phyloP scores from a whole-genome alignment of 768 basidiomycete genomes.

The Suillus bovinus region DNA sequence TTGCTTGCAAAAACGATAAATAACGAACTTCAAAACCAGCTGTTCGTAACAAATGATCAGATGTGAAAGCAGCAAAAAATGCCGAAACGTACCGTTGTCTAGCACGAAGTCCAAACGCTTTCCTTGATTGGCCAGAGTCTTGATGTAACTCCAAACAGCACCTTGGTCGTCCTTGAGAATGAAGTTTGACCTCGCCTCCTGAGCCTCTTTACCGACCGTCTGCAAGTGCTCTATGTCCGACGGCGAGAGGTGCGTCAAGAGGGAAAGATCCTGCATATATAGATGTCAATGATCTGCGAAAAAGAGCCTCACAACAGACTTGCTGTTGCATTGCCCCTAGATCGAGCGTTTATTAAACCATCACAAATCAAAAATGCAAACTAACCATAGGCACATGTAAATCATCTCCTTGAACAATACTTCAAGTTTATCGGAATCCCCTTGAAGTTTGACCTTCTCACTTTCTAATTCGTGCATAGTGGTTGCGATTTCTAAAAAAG shows the following conservation, averaged over 20 bases:
- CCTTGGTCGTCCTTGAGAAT: conserved; percentile 86
- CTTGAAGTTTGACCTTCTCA: conserved; percentile 44
- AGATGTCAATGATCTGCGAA: conserved; percentile 2
- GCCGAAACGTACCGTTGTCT: conserved; percentile 69
- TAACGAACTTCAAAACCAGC: conserved; percentile 84
- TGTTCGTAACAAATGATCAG: conserved; percentile 28
- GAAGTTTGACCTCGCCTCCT: conserved; percentile 70
- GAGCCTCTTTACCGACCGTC: conserved; percentile 77
- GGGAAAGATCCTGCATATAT: conserved; percentile 76
- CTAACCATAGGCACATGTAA: conserved; percentile 85
- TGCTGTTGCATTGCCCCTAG: conserved; percentile 94
- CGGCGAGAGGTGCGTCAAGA: conserved; percentile 82
- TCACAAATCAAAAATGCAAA: conserved; percentile 3
- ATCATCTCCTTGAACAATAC: conserved; percentile 82
- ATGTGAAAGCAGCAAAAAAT: background rate
- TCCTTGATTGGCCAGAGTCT: conserved; percentile 43
- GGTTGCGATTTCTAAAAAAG: conserved; percentile 62
- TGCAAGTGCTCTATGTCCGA: conserved; percentile 85
- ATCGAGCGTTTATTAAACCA: background rate
- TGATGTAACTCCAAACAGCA: conserved; percentile 71
- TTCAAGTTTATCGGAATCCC: conserved; percentile 54
- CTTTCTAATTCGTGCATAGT: conserved; percentile 66
- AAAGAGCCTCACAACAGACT: background rate
- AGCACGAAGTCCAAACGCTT: conserved; percentile 79
- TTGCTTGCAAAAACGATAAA: background rate